Conservation (phyloP, 106 monocot genomes). For the Dendrobium chrysotoxum region DNA sequence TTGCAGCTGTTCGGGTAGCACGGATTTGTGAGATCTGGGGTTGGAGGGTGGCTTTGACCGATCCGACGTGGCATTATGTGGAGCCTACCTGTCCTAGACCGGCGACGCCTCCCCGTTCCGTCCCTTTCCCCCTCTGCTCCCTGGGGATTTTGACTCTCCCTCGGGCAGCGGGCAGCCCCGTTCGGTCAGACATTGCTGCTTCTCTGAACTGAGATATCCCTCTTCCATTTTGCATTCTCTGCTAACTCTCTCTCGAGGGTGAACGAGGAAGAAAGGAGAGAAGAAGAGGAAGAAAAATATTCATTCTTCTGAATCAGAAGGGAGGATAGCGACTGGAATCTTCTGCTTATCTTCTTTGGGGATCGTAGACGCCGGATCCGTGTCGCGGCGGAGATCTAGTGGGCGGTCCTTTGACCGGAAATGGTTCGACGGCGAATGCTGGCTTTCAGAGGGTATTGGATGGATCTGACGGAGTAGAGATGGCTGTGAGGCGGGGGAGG, state of each 20-base stretch:
- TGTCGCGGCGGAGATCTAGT: not conserved
- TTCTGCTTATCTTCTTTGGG: not conserved
- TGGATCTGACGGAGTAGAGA: constrained; percentile 6
- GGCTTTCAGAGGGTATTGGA: not conserved
- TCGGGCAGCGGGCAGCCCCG: not conserved
- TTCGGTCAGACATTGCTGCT: not conserved
- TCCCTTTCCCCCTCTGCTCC: not conserved
- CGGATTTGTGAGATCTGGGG: not conserved
- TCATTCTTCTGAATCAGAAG: not conserved
- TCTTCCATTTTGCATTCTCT: not conserved
- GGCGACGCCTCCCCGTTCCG: not conserved
- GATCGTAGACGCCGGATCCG: not conserved
- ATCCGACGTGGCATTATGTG: not conserved
- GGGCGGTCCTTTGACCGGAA: not conserved
- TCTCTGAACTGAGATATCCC: not conserved
- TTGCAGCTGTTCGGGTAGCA: not conserved
- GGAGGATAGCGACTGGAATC: not conserved
- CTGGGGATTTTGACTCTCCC: not conserved
- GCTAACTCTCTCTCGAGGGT: not conserved
- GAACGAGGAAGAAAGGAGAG: not conserved
- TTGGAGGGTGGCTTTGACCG: not conserved
- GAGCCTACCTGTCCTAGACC: not conserved
- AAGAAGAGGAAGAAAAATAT: not conserved
- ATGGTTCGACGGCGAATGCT: not conserved
- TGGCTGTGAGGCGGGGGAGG: not conserved